A percentile compares a stretch with the other conserved stretches of the same genome.
Conservation (phyloP, 176 grass and related monocot species). For the Avena sativa region DNA sequence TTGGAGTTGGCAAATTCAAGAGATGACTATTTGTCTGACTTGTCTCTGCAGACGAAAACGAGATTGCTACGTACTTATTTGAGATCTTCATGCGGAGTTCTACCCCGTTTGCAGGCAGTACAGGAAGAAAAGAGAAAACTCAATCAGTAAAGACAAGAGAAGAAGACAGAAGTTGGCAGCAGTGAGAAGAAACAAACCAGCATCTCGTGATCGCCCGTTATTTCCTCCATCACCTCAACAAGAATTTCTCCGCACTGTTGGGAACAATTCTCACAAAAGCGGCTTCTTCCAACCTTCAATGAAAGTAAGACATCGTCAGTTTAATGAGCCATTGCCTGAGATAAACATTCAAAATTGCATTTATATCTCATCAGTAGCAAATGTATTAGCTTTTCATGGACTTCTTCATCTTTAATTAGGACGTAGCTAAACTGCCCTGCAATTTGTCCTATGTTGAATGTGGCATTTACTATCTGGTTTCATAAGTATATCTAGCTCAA, state of each 20-base stretch:
- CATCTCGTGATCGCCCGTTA: conserved; percentile 93
- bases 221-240: conserved; percentile 84
- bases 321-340: background rate
- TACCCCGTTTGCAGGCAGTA: conserved; percentile 56
- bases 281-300: conserved; percentile 67
- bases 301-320: conserved; percentile 13
- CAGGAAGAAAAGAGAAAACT: conserved; percentile 4
- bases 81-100: conserved; percentile 33
- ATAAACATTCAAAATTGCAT: background rate
- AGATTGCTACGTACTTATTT: background rate
- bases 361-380: background rate
- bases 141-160: conserved; percentile 24
- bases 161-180: background rate
- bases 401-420: too few relatives aligned
- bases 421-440: too few relatives aligned
- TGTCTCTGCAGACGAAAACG: background rate
- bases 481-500: too few relatives aligned
- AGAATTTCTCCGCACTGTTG: conserved; percentile 88
- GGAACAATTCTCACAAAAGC: conserved; percentile 96
- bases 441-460: too few relatives aligned
- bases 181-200: conserved; percentile 62
- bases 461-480: too few relatives aligned
- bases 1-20: conserved; percentile 7
- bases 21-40: conserved; percentile 6
- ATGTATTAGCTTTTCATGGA: too few relatives aligned